These are phyloP conservation scores for Ustilago bromivora DNA, from an alignment of 1,284 basidiomycete species.

Conservation along the genomic window DNA sequence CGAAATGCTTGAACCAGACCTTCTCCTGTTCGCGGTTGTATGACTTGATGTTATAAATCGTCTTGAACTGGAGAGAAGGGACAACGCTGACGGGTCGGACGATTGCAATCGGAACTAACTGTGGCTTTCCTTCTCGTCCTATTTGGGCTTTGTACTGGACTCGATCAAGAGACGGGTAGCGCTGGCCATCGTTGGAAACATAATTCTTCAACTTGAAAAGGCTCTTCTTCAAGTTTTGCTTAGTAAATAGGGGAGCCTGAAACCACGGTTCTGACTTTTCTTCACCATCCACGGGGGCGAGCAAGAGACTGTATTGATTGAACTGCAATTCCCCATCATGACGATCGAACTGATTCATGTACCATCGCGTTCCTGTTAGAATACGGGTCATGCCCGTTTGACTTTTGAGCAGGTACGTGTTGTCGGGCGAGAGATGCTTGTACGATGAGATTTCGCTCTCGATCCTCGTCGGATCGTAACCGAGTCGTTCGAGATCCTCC, in stretches of 20 bases:
- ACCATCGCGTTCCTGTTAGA: not conserved
- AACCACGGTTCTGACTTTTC: slow-evolving; percentile 7
- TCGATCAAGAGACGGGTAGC: slow-evolving; percentile 1
- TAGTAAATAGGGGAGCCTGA: slow-evolving; percentile 5
- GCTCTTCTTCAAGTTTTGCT: not conserved
- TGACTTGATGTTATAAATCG: not conserved
- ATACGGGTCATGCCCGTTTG: not conserved
- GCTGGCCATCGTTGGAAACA: not conserved
- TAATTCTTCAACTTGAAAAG: not conserved
- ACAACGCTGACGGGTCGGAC: slow-evolving; percentile 8
- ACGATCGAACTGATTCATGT: not conserved
- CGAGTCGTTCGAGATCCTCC: slow-evolving; percentile 12
- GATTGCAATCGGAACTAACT: slow-evolving; percentile 5
- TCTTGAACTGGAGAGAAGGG: slow-evolving; percentile 3
- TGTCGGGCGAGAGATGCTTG: too few relatives aligned
- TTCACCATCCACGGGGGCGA: not conserved
- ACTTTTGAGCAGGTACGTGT: not conserved
- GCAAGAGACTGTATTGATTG: not conserved
- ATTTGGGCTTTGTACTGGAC: not conserved
- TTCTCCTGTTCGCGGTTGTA: fast-evolving
- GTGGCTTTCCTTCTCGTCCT: too few relatives aligned
- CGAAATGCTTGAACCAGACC: not conserved
- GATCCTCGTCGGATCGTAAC: slow-evolving; percentile 17
- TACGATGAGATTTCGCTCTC: not conserved
- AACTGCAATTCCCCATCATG: not conserved